Base-by-base conservation (phyloP, 1,139 yeast species). In the Suhomyces bolitotheri region DNA sequence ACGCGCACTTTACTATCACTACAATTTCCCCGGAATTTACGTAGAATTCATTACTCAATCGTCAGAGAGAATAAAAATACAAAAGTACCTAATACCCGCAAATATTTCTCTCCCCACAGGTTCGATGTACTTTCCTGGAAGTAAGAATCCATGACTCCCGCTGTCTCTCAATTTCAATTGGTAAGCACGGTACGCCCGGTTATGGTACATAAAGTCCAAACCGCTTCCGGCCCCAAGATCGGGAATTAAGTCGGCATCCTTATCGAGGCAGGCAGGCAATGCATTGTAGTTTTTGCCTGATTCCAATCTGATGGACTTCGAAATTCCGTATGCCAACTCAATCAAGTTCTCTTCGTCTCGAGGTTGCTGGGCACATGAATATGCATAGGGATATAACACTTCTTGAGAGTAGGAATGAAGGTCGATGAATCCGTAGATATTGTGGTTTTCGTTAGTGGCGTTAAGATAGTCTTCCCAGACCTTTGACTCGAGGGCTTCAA, bases 391-490 rank as follows among this genome's bases (percentile, higher is more conserved):
- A 54, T 82, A 86, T 22, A 87, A 66, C 20, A 88, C 74, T 50
- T 85, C 90, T 56, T 88, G 94, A 1, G 95, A 76, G 54, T 88
- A 88, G 1, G 95, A 84, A 54, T 86, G 96, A 49, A 86, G 71
- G 56, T 88, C 96, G 34, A 88, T 64, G 55, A 79, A 88, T 1
- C 95, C 95, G 54, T 77, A 75, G 26, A 86, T 76, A 29, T 74
- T 71, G 55, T 82, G 86, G 38, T 74, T 66, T 30, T 67, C 64
- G 50, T 76, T 80, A 33, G 80, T 81, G 29, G 66, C 61, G 53
- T 80, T 80, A 49, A 88, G 66, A 50, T 80, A 85, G 4, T 71
- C 66, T 45, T 80, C 71, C 79, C 92, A 76, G 16, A 78, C 71
- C 29, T 61, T 60, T 15, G 89, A 78, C 54, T 89, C 97, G 25